phyloP scores from a whole-genome alignment of 2,329 filamentous ascomycete genomes.

The Neonectria sp. region DNA sequence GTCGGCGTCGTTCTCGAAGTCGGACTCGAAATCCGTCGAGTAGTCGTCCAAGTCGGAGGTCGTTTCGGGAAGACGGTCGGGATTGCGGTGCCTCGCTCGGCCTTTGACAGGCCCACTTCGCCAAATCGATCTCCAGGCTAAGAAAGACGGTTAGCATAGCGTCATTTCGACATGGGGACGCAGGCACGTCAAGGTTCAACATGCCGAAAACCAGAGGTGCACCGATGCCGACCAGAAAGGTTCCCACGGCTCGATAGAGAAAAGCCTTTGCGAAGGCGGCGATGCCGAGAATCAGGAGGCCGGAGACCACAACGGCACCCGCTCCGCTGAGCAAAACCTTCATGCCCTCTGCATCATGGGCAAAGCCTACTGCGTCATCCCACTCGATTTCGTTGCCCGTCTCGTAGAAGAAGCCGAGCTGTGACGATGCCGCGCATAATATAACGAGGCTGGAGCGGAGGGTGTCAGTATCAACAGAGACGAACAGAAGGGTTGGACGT shows the following conservation, averaged over 20 bases:
- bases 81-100: slow-evolving; percentile 14
- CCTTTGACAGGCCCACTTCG: slow-evolving; percentile 17
- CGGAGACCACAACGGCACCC: slow-evolving; percentile 42
- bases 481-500: slow-evolving; percentile 12
- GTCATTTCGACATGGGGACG: not conserved
- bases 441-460: slow-evolving; percentile 43
- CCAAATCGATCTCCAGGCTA: slow-evolving; percentile 37
- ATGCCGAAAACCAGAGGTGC: slow-evolving; percentile 42
- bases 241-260: slow-evolving; percentile 42
- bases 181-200: not conserved
- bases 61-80: slow-evolving; percentile 19
- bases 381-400: slow-evolving; percentile 52
- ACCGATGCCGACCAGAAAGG: slow-evolving; percentile 39
- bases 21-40: slow-evolving; percentile 34
- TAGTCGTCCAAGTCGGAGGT: slow-evolving; percentile 33
- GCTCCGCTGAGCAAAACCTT: slow-evolving; percentile 52
- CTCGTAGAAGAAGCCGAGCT: slow-evolving; percentile 51
- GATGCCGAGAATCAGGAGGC: slow-evolving; percentile 41
- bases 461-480: slow-evolving; percentile 8
- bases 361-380: slow-evolving; percentile 49
- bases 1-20: slow-evolving; percentile 37
- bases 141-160: slow-evolving; percentile 16
- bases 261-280: slow-evolving; percentile 45
- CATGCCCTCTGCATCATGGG: slow-evolving; percentile 49
- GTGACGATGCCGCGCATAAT: slow-evolving; percentile 49